phyloP scores from a whole-genome alignment of 1,284 basidiomycete species.

The Sanghuangporus sanghuang region DNA sequence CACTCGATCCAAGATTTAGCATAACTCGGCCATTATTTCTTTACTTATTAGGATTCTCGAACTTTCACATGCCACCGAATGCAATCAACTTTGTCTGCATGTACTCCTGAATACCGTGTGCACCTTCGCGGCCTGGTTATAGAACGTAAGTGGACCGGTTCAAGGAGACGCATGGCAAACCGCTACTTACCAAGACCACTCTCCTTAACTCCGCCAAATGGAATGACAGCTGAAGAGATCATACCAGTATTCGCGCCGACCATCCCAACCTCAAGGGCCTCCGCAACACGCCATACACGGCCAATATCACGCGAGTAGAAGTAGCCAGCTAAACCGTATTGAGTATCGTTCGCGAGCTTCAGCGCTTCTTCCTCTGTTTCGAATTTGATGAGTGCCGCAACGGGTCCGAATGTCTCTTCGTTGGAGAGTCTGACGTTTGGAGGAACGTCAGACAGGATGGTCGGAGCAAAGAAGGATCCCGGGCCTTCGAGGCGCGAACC shows the following conservation, averaged over 20 bases:
- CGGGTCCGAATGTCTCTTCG: slow-evolving; percentile 90
- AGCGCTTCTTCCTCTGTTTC: slow-evolving; percentile 92
- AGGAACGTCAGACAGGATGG: slow-evolving; percentile 87
- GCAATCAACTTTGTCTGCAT: slow-evolving; percentile 76
- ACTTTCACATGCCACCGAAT: slow-evolving; percentile 56
- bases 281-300: slow-evolving; percentile 95
- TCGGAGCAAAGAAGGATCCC: slow-evolving; percentile 76
- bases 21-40: background rate
- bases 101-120: slow-evolving; percentile 82
- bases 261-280: slow-evolving; percentile 95
- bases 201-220: slow-evolving; percentile 93
- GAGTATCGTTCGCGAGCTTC: slow-evolving; percentile 76
- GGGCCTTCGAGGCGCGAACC: slow-evolving; percentile 54
- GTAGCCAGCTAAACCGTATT: slow-evolving; percentile 89
- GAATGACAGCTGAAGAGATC: slow-evolving; percentile 77
- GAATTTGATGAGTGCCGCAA: slow-evolving; percentile 79
- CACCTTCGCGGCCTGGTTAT: slow-evolving; percentile 60
- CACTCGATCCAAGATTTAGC: background rate
- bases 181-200: slow-evolving; percentile 62
- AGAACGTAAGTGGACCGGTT: background rate
- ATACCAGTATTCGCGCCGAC: slow-evolving; percentile 85
- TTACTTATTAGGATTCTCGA: background rate
- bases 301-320: slow-evolving; percentile 91
- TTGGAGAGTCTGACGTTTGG: slow-evolving; percentile 51
- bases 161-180: background rate